phyloP scores from a whole-genome alignment of 768 basidiomycete genomes.

The Hysterangium stoloniferum region DNA sequence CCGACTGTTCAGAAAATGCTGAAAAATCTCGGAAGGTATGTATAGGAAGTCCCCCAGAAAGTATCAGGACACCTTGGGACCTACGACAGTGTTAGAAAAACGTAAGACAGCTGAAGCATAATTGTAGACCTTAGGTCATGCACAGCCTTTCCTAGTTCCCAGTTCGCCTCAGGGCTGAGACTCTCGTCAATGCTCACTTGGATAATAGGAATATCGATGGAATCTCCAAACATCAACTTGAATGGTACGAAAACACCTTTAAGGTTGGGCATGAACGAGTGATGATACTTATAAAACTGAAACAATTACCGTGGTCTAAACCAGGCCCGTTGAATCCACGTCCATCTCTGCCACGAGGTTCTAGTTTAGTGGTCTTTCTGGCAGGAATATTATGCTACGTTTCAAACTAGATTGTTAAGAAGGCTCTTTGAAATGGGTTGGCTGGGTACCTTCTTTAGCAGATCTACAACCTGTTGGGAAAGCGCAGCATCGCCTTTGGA shows the following conservation, averaged over 20 bases:
- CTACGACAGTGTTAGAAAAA: slow-evolving; percentile 25
- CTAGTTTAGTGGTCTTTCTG: slow-evolving; percentile 39
- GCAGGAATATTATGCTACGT: slow-evolving; percentile 35
- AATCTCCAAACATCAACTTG: slow-evolving; percentile 67
- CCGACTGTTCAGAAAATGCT: slow-evolving; percentile 43
- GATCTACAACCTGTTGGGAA: slow-evolving; percentile 50
- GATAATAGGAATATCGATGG: slow-evolving; percentile 59
- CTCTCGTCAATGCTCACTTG: slow-evolving; percentile 60
- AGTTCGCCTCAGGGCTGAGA: slow-evolving; percentile 53
- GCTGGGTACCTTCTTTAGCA: slow-evolving; percentile 43
- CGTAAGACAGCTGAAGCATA: slow-evolving; percentile 2
- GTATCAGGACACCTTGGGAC: slow-evolving; percentile 55
- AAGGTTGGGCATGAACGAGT: neutral
- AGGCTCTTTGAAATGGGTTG: neutral
- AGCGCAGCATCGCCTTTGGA: slow-evolving; percentile 55
- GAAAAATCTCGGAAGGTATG: slow-evolving; percentile 56
- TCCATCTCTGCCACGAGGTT: slow-evolving; percentile 58
- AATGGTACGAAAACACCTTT: slow-evolving; percentile 68
- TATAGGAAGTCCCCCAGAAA: slow-evolving; percentile 63
- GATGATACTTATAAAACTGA: neutral
- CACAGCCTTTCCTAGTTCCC: slow-evolving; percentile 57
- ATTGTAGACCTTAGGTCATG: slow-evolving; percentile 43
- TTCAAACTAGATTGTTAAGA: slow-evolving; percentile 29
- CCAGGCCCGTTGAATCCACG: slow-evolving; percentile 58
- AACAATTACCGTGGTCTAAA: slow-evolving; percentile 47